A percentile compares a stretch with the other conserved stretches of the same genome.
These are phyloP conservation scores for Camellia lanceoleosa DNA, from an alignment of 148 eudicot genomes.

Conservation along the genomic window DNA sequence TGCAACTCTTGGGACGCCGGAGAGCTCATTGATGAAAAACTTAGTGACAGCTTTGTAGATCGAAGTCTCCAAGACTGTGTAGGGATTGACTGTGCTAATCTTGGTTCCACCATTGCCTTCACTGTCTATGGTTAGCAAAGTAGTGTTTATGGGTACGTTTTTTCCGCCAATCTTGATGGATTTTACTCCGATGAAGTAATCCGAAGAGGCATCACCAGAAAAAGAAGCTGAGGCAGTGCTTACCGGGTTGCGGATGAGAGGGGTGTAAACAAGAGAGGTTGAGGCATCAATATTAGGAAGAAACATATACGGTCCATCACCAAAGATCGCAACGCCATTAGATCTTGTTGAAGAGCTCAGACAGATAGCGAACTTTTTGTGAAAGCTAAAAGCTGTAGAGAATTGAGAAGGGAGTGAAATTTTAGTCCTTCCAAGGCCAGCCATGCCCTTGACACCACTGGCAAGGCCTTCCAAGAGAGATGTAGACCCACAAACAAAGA, in stretches of 20 bases:
- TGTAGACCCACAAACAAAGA: slow-evolving; percentile 33
- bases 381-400: slow-evolving; percentile 25
- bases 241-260: slow-evolving; percentile 33
- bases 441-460: slow-evolving; percentile 39
- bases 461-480: slow-evolving; percentile 35
- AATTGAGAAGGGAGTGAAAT: slow-evolving; percentile 39
- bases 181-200: slow-evolving; percentile 39
- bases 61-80: slow-evolving; percentile 36
- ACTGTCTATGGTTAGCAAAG: slow-evolving; percentile 25
- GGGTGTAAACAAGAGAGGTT: slow-evolving; percentile 42
- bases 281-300: slow-evolving; percentile 30
- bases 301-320: slow-evolving; percentile 43
- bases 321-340: slow-evolving; percentile 43
- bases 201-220: slow-evolving; percentile 14
- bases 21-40: slow-evolving; percentile 19
- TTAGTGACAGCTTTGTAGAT: slow-evolving; percentile 29
- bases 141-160: slow-evolving; percentile 28
- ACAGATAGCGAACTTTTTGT: slow-evolving; percentile 41
- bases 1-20: slow-evolving; percentile 14
- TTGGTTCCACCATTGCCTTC: slow-evolving; percentile 41
- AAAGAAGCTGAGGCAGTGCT: slow-evolving; percentile 15
- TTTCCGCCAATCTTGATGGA: slow-evolving; percentile 29
- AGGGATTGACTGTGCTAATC: slow-evolving; percentile 45
- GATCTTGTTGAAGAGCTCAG: slow-evolving; percentile 24
- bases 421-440: slow-evolving; percentile 38